These are phyloP conservation scores for Aspergillus jensenii DNA, from an alignment of 2,329 filamentous ascomycete genomes.

Conservation along the genomic window DNA sequence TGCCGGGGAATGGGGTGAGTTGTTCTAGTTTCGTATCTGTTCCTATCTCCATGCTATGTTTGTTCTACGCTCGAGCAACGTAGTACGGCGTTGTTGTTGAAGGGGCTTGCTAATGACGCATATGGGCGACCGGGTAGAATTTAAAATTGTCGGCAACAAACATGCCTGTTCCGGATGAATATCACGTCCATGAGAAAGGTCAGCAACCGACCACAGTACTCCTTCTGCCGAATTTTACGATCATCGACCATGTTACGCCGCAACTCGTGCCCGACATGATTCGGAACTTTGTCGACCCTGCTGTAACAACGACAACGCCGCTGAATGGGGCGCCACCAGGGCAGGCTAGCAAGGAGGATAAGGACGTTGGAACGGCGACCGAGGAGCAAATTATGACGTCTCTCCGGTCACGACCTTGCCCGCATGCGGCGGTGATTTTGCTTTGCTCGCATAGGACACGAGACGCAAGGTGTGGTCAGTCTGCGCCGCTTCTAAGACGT, in stretches of 20 bases:
- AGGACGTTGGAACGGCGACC: slow-evolving; percentile 15
- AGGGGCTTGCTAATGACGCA: slow-evolving; percentile 6
- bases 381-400: slow-evolving; percentile 34
- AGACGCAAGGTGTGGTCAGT: slow-evolving; percentile 91
- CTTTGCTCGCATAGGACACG: slow-evolving; percentile 94
- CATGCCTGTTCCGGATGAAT: slow-evolving; percentile 72
- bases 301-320: slow-evolving; percentile 71
- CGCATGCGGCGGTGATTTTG: slow-evolving; percentile 83
- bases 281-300: slow-evolving; percentile 64
- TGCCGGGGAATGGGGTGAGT: slow-evolving; percentile 45
- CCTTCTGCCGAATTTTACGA: slow-evolving; percentile 78
- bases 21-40: neutral
- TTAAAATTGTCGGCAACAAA: slow-evolving; percentile 92
- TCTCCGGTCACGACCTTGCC: slow-evolving; percentile 65
- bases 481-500: slow-evolving; percentile 80
- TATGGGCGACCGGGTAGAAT: slow-evolving; percentile 50
- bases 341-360: slow-evolving; percentile 36
- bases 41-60: neutral
- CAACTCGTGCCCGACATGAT: slow-evolving; percentile 71
- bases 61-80: no score
- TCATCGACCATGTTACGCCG: slow-evolving; percentile 82
- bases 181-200: slow-evolving; percentile 57
- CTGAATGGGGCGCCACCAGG: slow-evolving; percentile 38
- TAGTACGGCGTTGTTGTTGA: neutral
- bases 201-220: slow-evolving; percentile 73